phyloP scores from a whole-genome alignment of 768 basidiomycete genomes.

The Hirschioporus abietinus region DNA sequence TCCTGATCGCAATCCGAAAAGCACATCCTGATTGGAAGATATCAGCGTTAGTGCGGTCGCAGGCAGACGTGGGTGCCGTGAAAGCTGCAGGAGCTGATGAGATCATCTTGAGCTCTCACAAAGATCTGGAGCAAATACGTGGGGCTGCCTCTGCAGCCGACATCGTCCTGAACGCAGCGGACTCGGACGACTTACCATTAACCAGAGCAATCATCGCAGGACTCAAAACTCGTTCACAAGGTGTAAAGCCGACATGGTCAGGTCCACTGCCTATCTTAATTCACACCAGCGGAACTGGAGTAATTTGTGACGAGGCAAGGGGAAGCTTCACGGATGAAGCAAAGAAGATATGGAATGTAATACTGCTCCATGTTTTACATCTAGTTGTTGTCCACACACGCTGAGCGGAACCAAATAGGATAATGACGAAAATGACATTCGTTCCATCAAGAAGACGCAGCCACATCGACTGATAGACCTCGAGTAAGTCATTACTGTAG shows the following conservation, averaged over 20 bases:
- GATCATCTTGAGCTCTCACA: not conserved
- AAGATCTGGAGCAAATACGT: not conserved
- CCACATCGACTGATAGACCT: slow-evolving; percentile 49
- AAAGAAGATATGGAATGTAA: slow-evolving; percentile 17
- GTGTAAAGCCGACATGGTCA: slow-evolving; percentile 30
- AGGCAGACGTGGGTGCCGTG: slow-evolving; percentile 13
- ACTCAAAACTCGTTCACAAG: slow-evolving; percentile 30
- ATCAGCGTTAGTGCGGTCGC: slow-evolving; percentile 14
- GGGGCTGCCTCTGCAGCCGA: not conserved
- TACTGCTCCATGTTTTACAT: slow-evolving; percentile 20
- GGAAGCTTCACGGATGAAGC: slow-evolving; percentile 20
- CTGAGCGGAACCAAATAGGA: slow-evolving; percentile 28
- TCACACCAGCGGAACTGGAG: slow-evolving; percentile 47
- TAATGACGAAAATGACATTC: slow-evolving; percentile 38
- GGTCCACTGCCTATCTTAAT: slow-evolving; percentile 48
- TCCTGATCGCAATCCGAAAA: slow-evolving; percentile 29
- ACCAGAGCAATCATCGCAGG: slow-evolving; percentile 46
- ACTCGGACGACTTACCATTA: slow-evolving; percentile 42
- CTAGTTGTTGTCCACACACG: too few species aligned
- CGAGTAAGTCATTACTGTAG: slow-evolving; percentile 9
- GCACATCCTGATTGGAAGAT: slow-evolving; percentile 18
- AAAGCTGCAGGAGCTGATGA: not conserved
- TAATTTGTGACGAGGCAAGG: not conserved
- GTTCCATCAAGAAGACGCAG: slow-evolving; percentile 37
- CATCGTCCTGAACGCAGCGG: slow-evolving; percentile 20